Evolutionary conservation across 192 early-diverging fungal species (phyloP).

Genomic region (Jimgerdemannia flammicorona): DNA sequence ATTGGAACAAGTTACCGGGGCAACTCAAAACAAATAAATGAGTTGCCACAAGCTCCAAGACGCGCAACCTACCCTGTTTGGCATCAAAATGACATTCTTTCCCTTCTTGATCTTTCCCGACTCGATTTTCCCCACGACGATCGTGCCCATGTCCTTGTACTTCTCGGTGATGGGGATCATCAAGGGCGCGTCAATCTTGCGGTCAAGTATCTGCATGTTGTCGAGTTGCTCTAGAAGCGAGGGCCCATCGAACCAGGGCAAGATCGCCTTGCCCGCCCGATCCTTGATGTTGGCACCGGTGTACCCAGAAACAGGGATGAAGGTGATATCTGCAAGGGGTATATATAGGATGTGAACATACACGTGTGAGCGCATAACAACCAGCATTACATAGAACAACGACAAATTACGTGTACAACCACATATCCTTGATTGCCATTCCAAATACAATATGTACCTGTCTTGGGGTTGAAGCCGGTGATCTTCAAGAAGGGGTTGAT

Average conservation of each 20-base stretch:
- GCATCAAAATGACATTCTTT: conserved; percentile 86
- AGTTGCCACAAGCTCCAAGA: not conserved
- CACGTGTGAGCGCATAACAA: not conserved
- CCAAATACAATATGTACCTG: conserved; percentile 37
- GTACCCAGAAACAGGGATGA: conserved; percentile 94
- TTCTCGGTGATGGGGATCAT: conserved; percentile 95
- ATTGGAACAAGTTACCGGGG: too few species aligned
- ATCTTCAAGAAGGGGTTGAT: conserved; percentile 87
- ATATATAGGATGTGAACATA: not conserved
- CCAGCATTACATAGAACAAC: not conserved
- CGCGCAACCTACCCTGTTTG: conserved; percentile 65
- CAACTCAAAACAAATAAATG: too few species aligned
- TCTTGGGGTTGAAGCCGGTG: conserved; percentile 87
- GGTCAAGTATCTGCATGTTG: conserved; percentile 72
- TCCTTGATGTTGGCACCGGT: conserved; percentile 98
- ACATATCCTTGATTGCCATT: not conserved
- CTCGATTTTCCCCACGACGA: conserved; percentile 96
- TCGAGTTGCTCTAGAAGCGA: conserved; percentile 89
- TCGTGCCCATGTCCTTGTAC: conserved; percentile 97
- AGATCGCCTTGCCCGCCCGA: conserved; percentile 43
- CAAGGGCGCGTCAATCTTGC: conserved; percentile 85
- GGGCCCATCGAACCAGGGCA: conserved; percentile 76
- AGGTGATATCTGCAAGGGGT: conserved; percentile 60
- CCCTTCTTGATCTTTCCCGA: conserved; percentile 89
- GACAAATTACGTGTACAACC: not conserved